These are phyloP conservation scores for Xylariaceae sp. DNA, from an alignment of 2,329 filamentous ascomycete species.

Conservation along the genomic window DNA sequence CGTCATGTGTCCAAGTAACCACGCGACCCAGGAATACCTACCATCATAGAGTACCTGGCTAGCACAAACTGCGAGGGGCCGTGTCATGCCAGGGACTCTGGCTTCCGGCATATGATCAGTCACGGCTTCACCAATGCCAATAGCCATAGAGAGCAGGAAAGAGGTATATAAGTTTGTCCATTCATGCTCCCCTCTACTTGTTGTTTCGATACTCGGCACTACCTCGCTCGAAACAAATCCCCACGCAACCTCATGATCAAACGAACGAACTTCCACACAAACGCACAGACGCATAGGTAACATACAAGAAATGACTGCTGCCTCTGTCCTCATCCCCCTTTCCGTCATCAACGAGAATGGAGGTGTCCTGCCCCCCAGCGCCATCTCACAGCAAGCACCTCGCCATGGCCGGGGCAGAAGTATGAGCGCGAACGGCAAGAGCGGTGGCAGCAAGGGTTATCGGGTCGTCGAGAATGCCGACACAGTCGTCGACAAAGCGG, in stretches of 20 bases:
- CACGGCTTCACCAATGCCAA: not conserved
- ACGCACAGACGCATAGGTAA: not conserved
- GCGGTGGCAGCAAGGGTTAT: constrained; percentile 35
- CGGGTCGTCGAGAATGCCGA: constrained; percentile 39
- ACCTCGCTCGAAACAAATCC: not conserved
- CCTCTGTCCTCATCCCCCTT: constrained; percentile 33
- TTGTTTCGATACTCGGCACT: constrained; percentile 1
- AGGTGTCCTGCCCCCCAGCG: constrained; percentile 34
- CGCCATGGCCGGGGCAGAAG: constrained; percentile 37
- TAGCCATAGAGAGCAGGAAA: not conserved
- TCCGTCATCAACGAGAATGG: constrained; percentile 34
- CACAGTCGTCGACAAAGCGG: constrained; percentile 36
- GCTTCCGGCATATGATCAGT: constrained; percentile 14
- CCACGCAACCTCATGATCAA: constrained; percentile 2
- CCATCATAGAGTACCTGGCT: not conserved
- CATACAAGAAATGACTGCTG: constrained; percentile 29
- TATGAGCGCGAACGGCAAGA: constrained; percentile 33
- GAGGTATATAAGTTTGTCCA: constrained; percentile 16
- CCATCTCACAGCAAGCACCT: constrained; percentile 31
- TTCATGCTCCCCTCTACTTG: not conserved
- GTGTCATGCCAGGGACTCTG: constrained; percentile 15
- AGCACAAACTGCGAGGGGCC: constrained; percentile 12
- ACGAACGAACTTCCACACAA: constrained; percentile 3
- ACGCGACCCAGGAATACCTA: constrained; percentile 11
- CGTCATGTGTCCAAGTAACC: constrained; percentile 2